Evolutionary conservation across 805 yeast species (phyloP), one percentile per base, ranked within the genome.

Genomic region (Wickerhamomyces alni): DNA sequence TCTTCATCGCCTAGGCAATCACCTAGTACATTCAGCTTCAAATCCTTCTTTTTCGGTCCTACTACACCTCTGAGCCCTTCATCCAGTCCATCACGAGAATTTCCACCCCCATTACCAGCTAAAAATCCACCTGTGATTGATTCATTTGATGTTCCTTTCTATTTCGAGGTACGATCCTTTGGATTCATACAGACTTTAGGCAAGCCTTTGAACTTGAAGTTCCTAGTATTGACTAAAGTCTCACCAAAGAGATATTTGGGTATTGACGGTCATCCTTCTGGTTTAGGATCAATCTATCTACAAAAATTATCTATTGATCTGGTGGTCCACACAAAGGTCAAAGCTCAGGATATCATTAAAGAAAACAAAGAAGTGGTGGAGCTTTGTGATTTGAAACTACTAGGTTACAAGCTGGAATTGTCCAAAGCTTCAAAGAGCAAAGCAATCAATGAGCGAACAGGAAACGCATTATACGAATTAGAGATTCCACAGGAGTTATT

Each of bases 281-380:
- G 79, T 1, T 51, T 71, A 31, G 80, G 80, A 0, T 58, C 64
- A 11, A 50, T 75, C 0, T 72, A 66, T 44, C 45, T 75, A 33
- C 69, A 68, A 31, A 51, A 55, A 15, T 46, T 74, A 17, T 50
- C 45, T 18, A 54, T 73, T 7, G 53, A 52, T 11, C 33, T 61
- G 17, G 32, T 46, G 2, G 30, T 47, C 2, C 36, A 25, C 1
- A 57, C 64, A 0, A 42, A 37, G 5, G 37, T 55, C 4, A 35
- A 41, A 17, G 54, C 54, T 3, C 40, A 53, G 8, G 41, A 48
- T 1, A 36, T 45, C 15, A 26, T 16, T 7, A 39, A 38, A 33
- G 37, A 37, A 10, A 30, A 36, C 11, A 26, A 21, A 6, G 35
- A 36, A 10, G 42, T 22, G n/a, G 22, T 28, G 9, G 16, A 17